phyloP scores from a whole-genome alignment of 176 grass and related monocot genomes.

The Aegilops tauschii region DNA sequence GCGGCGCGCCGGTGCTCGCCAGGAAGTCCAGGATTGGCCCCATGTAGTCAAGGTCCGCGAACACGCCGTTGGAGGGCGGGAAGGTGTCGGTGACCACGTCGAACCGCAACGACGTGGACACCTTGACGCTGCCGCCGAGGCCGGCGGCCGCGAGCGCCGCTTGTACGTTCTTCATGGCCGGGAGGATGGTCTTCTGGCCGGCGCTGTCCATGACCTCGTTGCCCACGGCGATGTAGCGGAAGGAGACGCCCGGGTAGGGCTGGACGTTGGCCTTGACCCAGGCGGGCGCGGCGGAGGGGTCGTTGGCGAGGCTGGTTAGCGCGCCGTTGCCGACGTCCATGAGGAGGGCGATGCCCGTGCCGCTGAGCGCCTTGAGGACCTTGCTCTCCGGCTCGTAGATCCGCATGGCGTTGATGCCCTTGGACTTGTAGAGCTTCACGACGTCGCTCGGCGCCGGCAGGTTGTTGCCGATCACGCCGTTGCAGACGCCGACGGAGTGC shows the following conservation, averaged over 20 bases:
- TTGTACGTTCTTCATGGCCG: constrained; percentile 63
- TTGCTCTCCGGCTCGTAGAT: constrained; percentile 50
- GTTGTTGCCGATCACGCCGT: constrained; percentile 51
- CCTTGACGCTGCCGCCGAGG: constrained; percentile 34
- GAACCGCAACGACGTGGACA: constrained; percentile 48
- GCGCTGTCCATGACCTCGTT: constrained; percentile 47
- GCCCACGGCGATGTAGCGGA: constrained; percentile 66
- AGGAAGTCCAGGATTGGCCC: constrained; percentile 34
- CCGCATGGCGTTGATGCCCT: constrained; percentile 46
- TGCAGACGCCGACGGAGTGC: constrained; percentile 64
- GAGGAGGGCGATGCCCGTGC: constrained; percentile 44
- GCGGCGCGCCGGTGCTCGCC: constrained; percentile 40
- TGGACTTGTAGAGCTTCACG: constrained; percentile 52
- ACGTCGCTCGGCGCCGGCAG: constrained; percentile 47
- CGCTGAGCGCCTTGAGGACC: constrained; percentile 39
- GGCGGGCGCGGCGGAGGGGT: constrained; percentile 3
- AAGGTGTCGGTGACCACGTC: constrained; percentile 20
- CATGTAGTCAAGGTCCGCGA: constrained; percentile 29
- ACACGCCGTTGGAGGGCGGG: constrained; percentile 52
- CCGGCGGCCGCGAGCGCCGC: constrained; percentile 39
- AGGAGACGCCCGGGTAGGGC: constrained; percentile 35
- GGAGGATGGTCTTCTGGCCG: constrained; percentile 37
- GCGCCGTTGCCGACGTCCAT: constrained; percentile 44
- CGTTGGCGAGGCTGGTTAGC: constrained; percentile 30
- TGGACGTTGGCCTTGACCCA: constrained; percentile 61